These are phyloP conservation scores for Spongiforma sp. DNA, from an alignment of 1,284 basidiomycete genomes.

Conservation along the genomic window DNA sequence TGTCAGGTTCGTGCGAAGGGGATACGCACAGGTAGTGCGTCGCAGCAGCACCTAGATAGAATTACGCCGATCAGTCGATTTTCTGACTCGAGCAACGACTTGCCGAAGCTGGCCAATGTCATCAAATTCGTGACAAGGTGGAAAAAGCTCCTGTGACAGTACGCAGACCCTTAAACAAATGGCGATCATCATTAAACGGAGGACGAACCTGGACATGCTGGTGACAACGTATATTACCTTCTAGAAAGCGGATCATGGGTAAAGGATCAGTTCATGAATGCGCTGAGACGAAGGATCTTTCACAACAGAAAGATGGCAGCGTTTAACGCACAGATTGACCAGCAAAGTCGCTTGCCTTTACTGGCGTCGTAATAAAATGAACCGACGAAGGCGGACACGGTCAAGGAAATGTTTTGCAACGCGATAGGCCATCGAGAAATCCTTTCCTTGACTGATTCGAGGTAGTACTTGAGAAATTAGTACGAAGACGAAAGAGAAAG, in stretches of 20 bases:
- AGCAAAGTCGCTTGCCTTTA: slow-evolving; percentile 73
- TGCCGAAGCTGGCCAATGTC: slow-evolving; percentile 76
- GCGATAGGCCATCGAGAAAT: slow-evolving; percentile 51
- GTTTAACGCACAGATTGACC: slow-evolving; percentile 71
- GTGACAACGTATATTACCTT: slow-evolving; percentile 70
- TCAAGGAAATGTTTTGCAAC: slow-evolving; percentile 42
- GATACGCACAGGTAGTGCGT: background rate
- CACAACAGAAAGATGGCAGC: slow-evolving; percentile 72
- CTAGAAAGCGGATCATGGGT: slow-evolving; percentile 73
- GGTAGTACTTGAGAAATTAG: slow-evolving; percentile 44
- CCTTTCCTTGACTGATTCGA: slow-evolving; percentile 38
- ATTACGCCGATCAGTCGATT: no score
- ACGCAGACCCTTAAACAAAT: no score
- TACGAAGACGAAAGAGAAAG: no score
- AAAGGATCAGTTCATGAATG: slow-evolving; percentile 64
- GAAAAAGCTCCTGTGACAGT: slow-evolving; percentile 61
- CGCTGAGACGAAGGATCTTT: slow-evolving; percentile 63
- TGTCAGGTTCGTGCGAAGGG: slow-evolving; percentile 46
- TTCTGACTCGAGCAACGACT: no score
- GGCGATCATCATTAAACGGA: background rate
- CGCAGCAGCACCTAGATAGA: background rate
- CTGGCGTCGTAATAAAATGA: slow-evolving; percentile 66
- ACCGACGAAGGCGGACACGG: slow-evolving; percentile 54
- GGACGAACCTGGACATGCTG: slow-evolving; percentile 68
- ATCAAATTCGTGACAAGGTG: slow-evolving; percentile 72